phyloP scores from a whole-genome alignment of 2,329 filamentous ascomycete species.

The Pyricularia sp. region DNA sequence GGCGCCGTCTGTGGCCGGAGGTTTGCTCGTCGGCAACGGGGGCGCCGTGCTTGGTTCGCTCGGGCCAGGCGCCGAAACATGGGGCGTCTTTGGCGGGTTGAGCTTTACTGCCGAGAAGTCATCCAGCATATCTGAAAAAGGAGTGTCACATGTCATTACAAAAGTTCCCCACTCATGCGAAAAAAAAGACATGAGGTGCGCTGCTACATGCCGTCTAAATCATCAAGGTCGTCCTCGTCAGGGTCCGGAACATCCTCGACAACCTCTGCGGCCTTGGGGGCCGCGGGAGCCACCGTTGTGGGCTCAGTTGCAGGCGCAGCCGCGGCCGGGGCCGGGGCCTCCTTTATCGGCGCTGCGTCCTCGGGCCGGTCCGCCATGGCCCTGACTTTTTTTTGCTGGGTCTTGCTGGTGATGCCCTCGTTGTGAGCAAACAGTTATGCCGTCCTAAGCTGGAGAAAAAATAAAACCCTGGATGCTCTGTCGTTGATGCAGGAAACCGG shows the following conservation, averaged over 20 bases:
- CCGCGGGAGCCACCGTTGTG: conserved; percentile 12
- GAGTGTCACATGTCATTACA: conserved; percentile 1
- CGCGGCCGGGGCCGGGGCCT: background rate
- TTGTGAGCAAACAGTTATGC: background rate
- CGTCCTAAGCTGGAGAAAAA: background rate
- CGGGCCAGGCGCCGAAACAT: conserved; percentile 17
- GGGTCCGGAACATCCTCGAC: conserved; percentile 67
- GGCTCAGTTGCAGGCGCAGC: background rate
- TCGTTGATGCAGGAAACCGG: background rate
- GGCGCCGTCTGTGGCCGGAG: conserved; percentile 12
- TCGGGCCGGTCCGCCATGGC: conserved; percentile 1
- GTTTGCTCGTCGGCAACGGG: background rate
- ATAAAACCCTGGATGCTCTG: background rate
- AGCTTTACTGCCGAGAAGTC: conserved; percentile 68
- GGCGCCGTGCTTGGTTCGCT: conserved; percentile 20
- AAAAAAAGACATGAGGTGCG: background rate
- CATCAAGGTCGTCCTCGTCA: conserved; percentile 86
- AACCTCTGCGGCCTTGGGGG: conserved; percentile 18
- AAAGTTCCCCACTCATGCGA: background rate
- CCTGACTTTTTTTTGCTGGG: background rate
- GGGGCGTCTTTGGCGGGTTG: conserved; percentile 17
- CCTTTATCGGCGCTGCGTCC: background rate
- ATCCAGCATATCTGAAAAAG: conserved; percentile 69
- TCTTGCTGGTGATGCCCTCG: background rate
- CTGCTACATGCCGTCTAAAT: conserved; percentile 66